These are phyloP conservation scores for Xerocomus potaroensis DNA, from an alignment of 768 basidiomycete species.

Conservation along the genomic window DNA sequence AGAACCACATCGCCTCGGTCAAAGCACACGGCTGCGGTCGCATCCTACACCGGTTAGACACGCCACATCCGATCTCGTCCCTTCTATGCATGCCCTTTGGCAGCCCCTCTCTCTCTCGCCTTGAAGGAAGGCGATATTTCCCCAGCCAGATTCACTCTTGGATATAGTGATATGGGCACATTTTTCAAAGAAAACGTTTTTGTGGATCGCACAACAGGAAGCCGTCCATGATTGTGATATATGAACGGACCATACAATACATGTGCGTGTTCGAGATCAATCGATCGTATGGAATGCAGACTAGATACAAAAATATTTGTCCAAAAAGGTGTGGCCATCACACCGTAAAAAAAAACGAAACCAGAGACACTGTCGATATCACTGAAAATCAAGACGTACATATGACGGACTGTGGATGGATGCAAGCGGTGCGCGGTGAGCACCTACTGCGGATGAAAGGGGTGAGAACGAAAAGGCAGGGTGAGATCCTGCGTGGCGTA, in stretches of 20 bases:
- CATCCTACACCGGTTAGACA: no score
- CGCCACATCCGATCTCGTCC: not conserved
- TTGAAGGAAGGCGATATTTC: not conserved
- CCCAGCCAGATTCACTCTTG: not conserved
- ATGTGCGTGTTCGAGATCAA: not conserved
- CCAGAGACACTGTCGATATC: not conserved
- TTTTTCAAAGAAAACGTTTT: not conserved
- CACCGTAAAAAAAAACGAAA: not conserved
- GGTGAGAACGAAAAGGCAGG: slow-evolving; percentile 2
- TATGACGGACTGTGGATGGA: not conserved
- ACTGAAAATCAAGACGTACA: not conserved
- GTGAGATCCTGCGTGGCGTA: slow-evolving; percentile 5
- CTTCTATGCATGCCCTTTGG: not conserved
- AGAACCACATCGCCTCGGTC: no score
- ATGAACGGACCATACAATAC: not conserved
- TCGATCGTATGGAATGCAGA: not conserved
- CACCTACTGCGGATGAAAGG: not conserved
- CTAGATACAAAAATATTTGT: not conserved
- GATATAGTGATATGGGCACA: not conserved
- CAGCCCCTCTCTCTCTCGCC: no score
- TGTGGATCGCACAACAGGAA: not conserved
- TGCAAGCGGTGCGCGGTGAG: no score
- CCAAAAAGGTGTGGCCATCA: no score
- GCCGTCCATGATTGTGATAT: not conserved
- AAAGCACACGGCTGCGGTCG: no score